Conservation (phyloP, 1,284 basidiomycete genomes). For the Ganoderma multipileum region DNA sequence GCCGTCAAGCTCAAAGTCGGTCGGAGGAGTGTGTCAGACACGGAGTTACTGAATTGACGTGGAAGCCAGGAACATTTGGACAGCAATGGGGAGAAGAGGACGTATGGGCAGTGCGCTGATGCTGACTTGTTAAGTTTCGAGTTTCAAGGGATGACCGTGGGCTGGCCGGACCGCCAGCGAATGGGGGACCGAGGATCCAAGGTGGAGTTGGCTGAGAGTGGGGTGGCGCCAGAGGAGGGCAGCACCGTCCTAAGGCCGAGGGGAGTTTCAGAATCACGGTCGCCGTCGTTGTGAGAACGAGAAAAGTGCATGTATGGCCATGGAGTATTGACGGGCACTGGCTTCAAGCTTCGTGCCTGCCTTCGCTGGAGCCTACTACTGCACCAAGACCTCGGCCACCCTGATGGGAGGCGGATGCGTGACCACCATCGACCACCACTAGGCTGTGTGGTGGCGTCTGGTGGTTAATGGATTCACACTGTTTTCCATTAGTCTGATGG, state of each 20-base stretch:
- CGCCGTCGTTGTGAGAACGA: constrained; percentile 29
- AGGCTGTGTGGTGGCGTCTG: constrained; percentile 20
- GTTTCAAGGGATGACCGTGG: constrained; percentile 30
- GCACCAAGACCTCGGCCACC: constrained; percentile 26
- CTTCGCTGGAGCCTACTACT: constrained; percentile 12
- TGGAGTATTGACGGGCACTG: constrained; percentile 9
- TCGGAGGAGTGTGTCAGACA: constrained; percentile 9
- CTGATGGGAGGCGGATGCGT: constrained; percentile 9
- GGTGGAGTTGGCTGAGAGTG: neutral
- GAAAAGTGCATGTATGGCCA: constrained; percentile 1
- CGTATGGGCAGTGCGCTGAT: constrained; percentile 29
- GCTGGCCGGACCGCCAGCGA: constrained; percentile 2
- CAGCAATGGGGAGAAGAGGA: constrained; percentile 21
- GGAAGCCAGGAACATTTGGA: constrained; percentile 19
- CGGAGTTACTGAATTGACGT: constrained; percentile 22
- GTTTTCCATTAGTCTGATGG: constrained; percentile 2
- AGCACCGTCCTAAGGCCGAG: constrained; percentile 15
- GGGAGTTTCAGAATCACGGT: constrained; percentile 31
- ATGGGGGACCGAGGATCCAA: neutral
- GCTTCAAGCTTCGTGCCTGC: constrained; percentile 19
- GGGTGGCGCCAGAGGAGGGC: constrained; percentile 15
- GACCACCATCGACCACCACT: neutral
- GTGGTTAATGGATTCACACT: constrained; percentile 14
- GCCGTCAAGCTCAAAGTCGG: constrained; percentile 14
- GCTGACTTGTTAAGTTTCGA: constrained; percentile 26